Base-by-base conservation (phyloP, 108 stramenopile species). In the Skeletonema costatum region DNA sequence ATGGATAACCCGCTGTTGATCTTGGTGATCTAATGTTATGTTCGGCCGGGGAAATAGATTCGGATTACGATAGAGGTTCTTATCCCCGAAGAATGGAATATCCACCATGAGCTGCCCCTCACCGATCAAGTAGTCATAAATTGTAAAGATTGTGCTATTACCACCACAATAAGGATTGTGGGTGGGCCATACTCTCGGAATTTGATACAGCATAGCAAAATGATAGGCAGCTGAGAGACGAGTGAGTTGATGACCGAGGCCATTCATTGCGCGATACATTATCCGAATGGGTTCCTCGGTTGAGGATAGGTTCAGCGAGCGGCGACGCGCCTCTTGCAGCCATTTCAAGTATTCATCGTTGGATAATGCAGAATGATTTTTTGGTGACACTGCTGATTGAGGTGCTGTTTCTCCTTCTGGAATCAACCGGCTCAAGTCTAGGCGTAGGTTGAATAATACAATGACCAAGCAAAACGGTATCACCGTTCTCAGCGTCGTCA, bases 191-290 rank as follows among this genome's bases (percentile, higher is more conserved):
- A 66, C 21, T 14, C 14, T 29, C 16, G 65, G 65, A 39, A 66
- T 66, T 41, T 66, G 25, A 38, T 66, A 66, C 14, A 44, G 38
- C 65, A 41, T 66, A 16, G 65, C 65, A 12, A 66, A 21, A 66
- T 66, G 65, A 39, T 66, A 66, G 2, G 65, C 65, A 38, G 65
- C n/a, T 17, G 65, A 33, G 6, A 66, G 38, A 11, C 65, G 65
- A 14, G 3, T 16, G 10, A 66, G 13, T 19, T 66, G 65, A 66
- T 66, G 65, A 17, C 65, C 65, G 12, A 66, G 65, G 17, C 65
- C 65, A 66, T 19, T 17, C 38, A 51, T 51, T 17, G 50, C 50
- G 6, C 50, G n/a, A 21, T 51, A 51, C 19, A 17, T 17, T 17
- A 51, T 12, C 7, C 19, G 17, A 4, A 51, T 19, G 5, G 50